Evolutionary conservation across 257 asterid species (phyloP), one percentile per base, ranked within the genome.

Genomic region (Anisodus acutangulus): DNA sequence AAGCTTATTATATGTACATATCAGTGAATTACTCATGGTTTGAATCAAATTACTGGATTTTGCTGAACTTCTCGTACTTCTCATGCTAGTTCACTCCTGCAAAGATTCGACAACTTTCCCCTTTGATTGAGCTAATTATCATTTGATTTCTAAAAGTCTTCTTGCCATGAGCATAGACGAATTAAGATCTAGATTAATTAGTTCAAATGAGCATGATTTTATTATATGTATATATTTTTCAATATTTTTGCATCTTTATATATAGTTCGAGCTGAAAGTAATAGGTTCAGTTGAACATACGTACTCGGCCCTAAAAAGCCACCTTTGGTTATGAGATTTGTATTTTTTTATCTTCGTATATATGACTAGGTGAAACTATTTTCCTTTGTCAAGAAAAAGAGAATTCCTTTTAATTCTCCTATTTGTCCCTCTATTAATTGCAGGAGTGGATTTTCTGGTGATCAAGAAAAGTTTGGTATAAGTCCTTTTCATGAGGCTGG

Each of bases 361-460:
- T 68, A 53, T 35, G 5, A 79, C 9, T 57, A 17, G 57, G 57
- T n/a, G 10, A 47, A 11, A 35, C 15, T n/a, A 16, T 11, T 80
- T 81, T 54, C n/a, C 12, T 31, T 31, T 31, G 35, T 31, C 35
- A 31, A 31, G 35, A 31, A 31, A 31, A 31, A 31, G 35, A 31
- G 35, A 31, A 31, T 31, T 31, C 35, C 3, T 12, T 41, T 12
- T 81, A 62, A 81, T 54, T 79, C 45, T 19, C 15, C 8, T 4
- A 3, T 79, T 55, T 79, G 9, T 4, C 9, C 7, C 19, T 13
- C 10, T 26, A 37, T 70, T 39, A 26, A 81, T 22, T 84, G 84
- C 85, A 91, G 97, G 86, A 90, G 94, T 54, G 94, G 95, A 84
- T 12, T 90, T 82, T 88, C 85, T 4, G 85, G 80, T 84, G 89